A percentile compares a stretch with the other conserved stretches of the same genome.
These are phyloP conservation scores for Ampelomyces quisqualis DNA, from an alignment of 2,329 filamentous ascomycete species.

Conservation along the genomic window DNA sequence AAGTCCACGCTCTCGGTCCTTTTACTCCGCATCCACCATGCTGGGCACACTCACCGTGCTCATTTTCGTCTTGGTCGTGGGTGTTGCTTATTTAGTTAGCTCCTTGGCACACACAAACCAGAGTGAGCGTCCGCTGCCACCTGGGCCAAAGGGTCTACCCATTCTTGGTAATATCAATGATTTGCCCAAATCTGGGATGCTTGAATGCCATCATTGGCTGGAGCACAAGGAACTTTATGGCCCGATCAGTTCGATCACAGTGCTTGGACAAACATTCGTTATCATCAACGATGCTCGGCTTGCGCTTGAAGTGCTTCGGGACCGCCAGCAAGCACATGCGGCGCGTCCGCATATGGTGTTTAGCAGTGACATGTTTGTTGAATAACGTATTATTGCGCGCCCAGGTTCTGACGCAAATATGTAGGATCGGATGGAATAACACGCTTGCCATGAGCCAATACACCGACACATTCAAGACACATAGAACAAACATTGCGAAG, in stretches of 20 bases:
- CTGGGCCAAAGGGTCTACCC: conserved; percentile 53
- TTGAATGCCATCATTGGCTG: conserved; percentile 49
- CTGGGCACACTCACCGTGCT: neutral
- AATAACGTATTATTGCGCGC: neutral
- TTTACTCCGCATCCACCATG: neutral
- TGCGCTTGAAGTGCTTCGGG: conserved; percentile 26
- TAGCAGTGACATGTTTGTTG: conserved; percentile 20
- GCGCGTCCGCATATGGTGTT: conserved; percentile 27
- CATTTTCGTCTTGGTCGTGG: neutral
- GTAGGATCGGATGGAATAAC: conserved; percentile 29
- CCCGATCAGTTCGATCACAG: conserved; percentile 34
- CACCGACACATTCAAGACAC: conserved; percentile 24
- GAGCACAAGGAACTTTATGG: conserved; percentile 46
- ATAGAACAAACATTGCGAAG: conserved; percentile 31
- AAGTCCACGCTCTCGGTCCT: neutral
- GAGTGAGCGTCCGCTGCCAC: conserved; percentile 44
- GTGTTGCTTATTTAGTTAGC: conserved; percentile 11
- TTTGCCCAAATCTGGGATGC: conserved; percentile 45
- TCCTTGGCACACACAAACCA: conserved; percentile 9
- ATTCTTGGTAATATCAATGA: conserved; percentile 55
- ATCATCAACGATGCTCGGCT: conserved; percentile 33
- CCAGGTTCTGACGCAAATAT: neutral
- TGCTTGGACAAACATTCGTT: conserved; percentile 32
- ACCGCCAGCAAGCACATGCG: conserved; percentile 23
- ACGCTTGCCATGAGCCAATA: conserved; percentile 23